phyloP scores from a whole-genome alignment of 306 rosid genomes.

The Fagus sylvatica region DNA sequence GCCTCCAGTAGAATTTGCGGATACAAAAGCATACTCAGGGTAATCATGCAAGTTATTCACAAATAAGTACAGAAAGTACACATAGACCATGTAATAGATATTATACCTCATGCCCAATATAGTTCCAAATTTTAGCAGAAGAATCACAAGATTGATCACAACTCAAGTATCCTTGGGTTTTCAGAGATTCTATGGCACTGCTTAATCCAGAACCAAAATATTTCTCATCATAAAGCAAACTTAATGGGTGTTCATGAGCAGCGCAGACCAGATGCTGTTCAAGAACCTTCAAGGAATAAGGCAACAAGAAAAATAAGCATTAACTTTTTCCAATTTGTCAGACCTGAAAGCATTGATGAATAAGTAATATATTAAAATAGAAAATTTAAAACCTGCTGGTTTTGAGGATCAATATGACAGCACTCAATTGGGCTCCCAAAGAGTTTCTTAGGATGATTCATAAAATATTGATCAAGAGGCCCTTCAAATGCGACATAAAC shows the following conservation, averaged over 20 bases:
- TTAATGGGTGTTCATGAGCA: conserved; percentile 73
- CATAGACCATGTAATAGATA: conserved; percentile 14
- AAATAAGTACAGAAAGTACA: conserved; percentile 26
- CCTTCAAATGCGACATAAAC: conserved; percentile 87
- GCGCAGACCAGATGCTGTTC: conserved; percentile 89
- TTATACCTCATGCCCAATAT: conserved; percentile 76
- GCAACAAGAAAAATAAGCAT: conserved; percentile 24
- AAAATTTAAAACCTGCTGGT: conserved; percentile 66
- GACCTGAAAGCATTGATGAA: conserved; percentile 8
- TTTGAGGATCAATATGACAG: conserved; percentile 82
- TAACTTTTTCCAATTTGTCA: conserved; percentile 9
- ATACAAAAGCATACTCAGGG: not conserved
- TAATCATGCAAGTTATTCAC: conserved; percentile 8
- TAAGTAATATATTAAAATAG: conserved; percentile 16
- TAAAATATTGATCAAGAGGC: conserved; percentile 94
- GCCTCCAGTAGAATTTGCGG: not conserved
- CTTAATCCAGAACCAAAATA: conserved; percentile 71
- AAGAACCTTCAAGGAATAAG: conserved; percentile 60
- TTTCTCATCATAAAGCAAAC: conserved; percentile 65
- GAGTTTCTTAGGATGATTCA: conserved; percentile 75
- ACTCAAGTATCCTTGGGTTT: conserved; percentile 60
- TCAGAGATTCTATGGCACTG: conserved; percentile 52
- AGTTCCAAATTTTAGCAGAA: conserved; percentile 62
- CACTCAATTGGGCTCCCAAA: conserved; percentile 90
- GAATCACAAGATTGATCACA: conserved; percentile 48